Percentiles rank a stretch among this genome's conserved stretches.
These are phyloP conservation scores for Xerocomellus intermedius DNA, from an alignment of 768 basidiomycete species.

Conservation along the genomic window DNA sequence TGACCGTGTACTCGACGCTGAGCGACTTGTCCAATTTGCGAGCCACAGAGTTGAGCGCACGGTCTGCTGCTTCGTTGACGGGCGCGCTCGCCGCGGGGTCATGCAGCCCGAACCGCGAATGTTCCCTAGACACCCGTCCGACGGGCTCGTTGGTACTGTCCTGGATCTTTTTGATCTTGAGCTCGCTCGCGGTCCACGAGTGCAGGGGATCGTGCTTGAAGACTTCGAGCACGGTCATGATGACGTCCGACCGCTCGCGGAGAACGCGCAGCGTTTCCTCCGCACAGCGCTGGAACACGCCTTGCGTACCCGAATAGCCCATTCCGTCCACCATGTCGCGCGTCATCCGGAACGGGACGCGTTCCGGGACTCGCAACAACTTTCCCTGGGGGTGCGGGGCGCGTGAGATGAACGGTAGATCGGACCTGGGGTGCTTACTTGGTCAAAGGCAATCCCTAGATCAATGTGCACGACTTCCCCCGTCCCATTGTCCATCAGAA, in stretches of 20 bases:
- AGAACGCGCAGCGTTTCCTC: constrained; percentile 94
- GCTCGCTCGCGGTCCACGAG: constrained; percentile 81
- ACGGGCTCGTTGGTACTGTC: constrained; percentile 33
- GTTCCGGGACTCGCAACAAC: constrained; percentile 74
- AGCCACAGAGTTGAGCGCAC: constrained; percentile 76
- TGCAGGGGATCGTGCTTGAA: constrained; percentile 97
- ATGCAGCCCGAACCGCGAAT: constrained; percentile 46
- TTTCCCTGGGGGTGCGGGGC: constrained; percentile 70
- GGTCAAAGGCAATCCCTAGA: constrained; percentile 94
- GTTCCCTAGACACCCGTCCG: constrained; percentile 22
- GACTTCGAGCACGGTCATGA: constrained; percentile 94
- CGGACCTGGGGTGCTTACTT: constrained; percentile 45
- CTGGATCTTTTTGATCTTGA: constrained; percentile 69
- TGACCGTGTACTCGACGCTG: constrained; percentile 91
- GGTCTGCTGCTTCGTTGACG: constrained; percentile 85
- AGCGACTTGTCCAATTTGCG: constrained; percentile 81
- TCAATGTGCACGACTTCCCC: constrained; percentile 97
- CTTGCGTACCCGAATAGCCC: constrained; percentile 85
- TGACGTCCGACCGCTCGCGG: constrained; percentile 77
- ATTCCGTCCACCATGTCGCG: constrained; percentile 93
- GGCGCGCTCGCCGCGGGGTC: constrained; percentile 57
- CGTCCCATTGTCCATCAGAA: constrained; percentile 75
- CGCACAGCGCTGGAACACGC: constrained; percentile 92
- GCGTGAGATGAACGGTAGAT: neutral
- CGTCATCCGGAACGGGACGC: constrained; percentile 94